These are phyloP conservation scores for Entonaema liquescens DNA, from an alignment of 495 filamentous ascomycete genomes.

Conservation along the genomic window DNA sequence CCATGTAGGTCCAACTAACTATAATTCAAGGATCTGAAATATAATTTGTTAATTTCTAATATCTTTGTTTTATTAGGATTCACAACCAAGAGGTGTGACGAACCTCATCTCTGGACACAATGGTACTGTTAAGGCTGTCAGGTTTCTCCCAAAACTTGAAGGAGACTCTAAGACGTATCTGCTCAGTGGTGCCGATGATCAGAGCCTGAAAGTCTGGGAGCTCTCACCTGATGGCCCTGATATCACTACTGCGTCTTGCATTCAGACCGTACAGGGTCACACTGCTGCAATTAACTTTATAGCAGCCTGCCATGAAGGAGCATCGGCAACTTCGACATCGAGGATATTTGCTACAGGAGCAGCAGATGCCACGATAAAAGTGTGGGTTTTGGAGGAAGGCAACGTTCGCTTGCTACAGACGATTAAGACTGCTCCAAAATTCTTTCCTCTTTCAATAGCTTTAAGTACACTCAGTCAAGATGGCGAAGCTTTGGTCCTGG, in stretches of 20 bases:
- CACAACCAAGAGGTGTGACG: conserved; percentile 66
- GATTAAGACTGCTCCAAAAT: conserved; percentile 76
- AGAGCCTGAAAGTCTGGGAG: conserved; percentile 78
- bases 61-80: conserved; percentile 48
- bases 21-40: not conserved
- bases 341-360: conserved; percentile 72
- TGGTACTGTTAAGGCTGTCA: conserved; percentile 83
- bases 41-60: conserved; percentile 29
- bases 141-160: conserved; percentile 70
- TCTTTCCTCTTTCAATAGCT: conserved; percentile 80
- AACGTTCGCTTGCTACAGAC: conserved; percentile 69
- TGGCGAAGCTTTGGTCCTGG: conserved; percentile 68
- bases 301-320: conserved; percentile 55
- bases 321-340: conserved; percentile 7
- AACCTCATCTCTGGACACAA: conserved; percentile 81
- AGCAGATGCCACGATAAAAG: conserved; percentile 82
- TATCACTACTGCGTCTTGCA: conserved; percentile 45
- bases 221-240: conserved; percentile 38
- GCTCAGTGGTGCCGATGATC: conserved; percentile 84
- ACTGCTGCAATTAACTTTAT: conserved; percentile 82
- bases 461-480: conserved; percentile 63
- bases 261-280: conserved; percentile 68
- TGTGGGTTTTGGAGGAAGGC: conserved; percentile 70
- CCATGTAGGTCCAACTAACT: conserved; percentile 63
- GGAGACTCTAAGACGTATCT: conserved; percentile 62